Base-by-base conservation (phyloP, 83 land plant genomes). In the Larix sibirica region DNA sequence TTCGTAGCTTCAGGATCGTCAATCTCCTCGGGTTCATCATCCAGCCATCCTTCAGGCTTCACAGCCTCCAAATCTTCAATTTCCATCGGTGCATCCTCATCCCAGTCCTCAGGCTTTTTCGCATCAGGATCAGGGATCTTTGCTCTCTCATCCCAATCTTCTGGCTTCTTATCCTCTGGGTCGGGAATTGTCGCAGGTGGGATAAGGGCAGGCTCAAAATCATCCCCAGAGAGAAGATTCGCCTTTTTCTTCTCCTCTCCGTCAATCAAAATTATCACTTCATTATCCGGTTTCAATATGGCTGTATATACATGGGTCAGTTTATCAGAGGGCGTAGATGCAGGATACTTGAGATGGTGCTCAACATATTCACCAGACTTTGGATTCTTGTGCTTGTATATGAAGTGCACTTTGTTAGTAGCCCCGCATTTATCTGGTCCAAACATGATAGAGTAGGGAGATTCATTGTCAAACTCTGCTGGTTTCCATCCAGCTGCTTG, bases 101-200 rank as follows among this genome's bases (percentile, higher is more conserved):
- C 97, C 97, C 97, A 95, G 68, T 95, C 97, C 38, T 92, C 95
- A 24, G 96, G 96, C 84, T 94, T 94, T 6, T 78, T 85, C 6
- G 93, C 96, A 79, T 89, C 84, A 26, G 94, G 92, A 71, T 94
- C 96, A 17, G 96, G 89, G 79, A 94, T 94, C 76, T 93, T 94
- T 4, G 87, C 95, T 59, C 96, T 90, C 90, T 94, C 96, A 85
- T 94, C 96, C 96, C 96, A 94, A 69, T 92, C 96, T 83, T 92
- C 96, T 21, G 96, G 96, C 68, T 92, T 94, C 87, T 91, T 92
- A 64, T 94, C 96, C 83, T 94, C 95, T 78, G 94, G 95, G 79
- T 94, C 96, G 13, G 96, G 91, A 70, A 94, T 93, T 1, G 94
- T 93, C 87, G 87, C 88, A 12, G 90, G 82, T 58, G 97, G 97